phyloP scores from a whole-genome alignment of 2,329 filamentous ascomycete species.

The Sporothrix brunneoviolacea region DNA sequence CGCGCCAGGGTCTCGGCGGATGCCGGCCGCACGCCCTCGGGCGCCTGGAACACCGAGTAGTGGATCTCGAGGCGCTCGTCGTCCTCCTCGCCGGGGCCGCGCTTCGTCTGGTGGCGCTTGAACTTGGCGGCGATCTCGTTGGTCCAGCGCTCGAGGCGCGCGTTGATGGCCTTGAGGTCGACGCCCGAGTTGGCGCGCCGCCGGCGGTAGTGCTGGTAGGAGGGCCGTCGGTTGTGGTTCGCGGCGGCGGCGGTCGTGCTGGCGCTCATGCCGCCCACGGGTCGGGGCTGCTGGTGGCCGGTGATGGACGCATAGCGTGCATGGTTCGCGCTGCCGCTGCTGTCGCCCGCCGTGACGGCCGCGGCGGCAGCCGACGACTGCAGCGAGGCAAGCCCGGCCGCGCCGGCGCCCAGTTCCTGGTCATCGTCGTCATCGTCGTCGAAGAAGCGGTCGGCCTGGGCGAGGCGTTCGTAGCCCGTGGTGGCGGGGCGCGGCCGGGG shows the following conservation, averaged over 20 bases:
- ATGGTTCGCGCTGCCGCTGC: slow-evolving; percentile 37
- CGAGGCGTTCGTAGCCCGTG: slow-evolving; percentile 78
- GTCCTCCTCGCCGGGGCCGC: slow-evolving; percentile 57
- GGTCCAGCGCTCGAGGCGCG: slow-evolving; percentile 88
- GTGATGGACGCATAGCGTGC: slow-evolving; percentile 59
- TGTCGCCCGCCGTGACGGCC: not conserved
- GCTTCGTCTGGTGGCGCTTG: slow-evolving; percentile 68
- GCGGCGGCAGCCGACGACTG: slow-evolving; percentile 31
- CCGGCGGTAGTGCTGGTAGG: slow-evolving; percentile 9
- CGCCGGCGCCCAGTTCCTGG: slow-evolving; percentile 47
- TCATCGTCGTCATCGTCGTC: slow-evolving; percentile 63
- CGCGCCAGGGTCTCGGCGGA: slow-evolving; percentile 66
- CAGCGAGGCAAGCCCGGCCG: slow-evolving; percentile 38
- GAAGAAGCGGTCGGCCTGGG: slow-evolving; percentile 71
- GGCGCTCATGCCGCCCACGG: slow-evolving; percentile 34
- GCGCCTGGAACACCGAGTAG: slow-evolving; percentile 91
- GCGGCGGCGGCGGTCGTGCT: slow-evolving; percentile 13
- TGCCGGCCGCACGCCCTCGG: slow-evolving; percentile 75
- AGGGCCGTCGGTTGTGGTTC: not conserved
- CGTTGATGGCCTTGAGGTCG: slow-evolving; percentile 97
- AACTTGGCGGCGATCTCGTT: slow-evolving; percentile 97
- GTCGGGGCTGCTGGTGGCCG: slow-evolving; percentile 23
- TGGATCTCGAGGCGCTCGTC: slow-evolving; percentile 92
- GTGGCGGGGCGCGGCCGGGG: slow-evolving; percentile 62
- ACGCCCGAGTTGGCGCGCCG: slow-evolving; percentile 73